Evolutionary conservation across 2,329 filamentous ascomycete species (phyloP), one percentile per base, ranked within the genome.

Genomic region (Colletotrichum siamense): DNA sequence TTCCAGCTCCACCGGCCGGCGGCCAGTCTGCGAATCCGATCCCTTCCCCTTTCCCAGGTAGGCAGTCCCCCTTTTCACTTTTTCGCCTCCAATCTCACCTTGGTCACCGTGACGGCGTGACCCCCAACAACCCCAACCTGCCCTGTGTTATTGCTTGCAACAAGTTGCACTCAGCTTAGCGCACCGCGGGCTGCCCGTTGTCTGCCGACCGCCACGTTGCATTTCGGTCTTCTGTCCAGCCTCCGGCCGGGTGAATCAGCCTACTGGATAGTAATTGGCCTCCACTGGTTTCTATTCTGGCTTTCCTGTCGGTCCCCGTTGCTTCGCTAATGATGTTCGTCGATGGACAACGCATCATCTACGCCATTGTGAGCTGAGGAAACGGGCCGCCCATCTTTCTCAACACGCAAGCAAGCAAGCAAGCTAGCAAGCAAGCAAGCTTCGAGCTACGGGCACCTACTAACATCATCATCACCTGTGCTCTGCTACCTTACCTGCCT

Each of bases 321-420:
- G 62, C 57, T 49, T 49, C 18, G 57, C 18, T 62, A 30, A 36
- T 36, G 12, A 22, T 15, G 8, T n/a, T 61, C 13, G 28, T 30
- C 49, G 13, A 55, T 61, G 18, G 44, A 34, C 49, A 63, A 39
- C 15, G 30, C 59, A 67, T 67, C 24, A 26, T 62, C 52, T 39
- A 67, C 36, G 62, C 69, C 28, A 55, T 75, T 72, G 62, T 72
- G 69, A 75, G 73, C 73, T 75, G 62, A 72, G 36, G 36, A 72
- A 69, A 69, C 71, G 66, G 59, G 57, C 71, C 71, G 66, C 32
- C 39, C 59, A 59, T 39, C 36, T 39, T 9, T 39, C 36, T 9
- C 36, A 9, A 39, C 36, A 18, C 36, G 36, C 36, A 18, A 39
- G 36, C 36, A 18, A 39, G 34, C 34, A 39, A 16, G 15, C 32